Conservation (phyloP, 306 rosid genomes). For the Vicia villosa region DNA sequence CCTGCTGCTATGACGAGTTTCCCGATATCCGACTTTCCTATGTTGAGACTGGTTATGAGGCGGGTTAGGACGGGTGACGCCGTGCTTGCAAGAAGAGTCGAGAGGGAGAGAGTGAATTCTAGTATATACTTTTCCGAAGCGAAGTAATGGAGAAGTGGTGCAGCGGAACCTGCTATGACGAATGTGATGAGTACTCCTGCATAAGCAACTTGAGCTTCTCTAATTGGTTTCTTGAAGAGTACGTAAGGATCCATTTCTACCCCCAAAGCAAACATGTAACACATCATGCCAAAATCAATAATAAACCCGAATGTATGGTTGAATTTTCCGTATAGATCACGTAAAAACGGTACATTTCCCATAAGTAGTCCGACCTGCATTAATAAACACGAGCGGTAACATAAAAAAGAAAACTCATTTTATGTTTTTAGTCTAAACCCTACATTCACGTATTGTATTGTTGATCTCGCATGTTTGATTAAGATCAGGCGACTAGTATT, state of each 20-base stretch:
- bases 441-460: not conserved
- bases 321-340: conserved; percentile 35
- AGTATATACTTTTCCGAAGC: not conserved
- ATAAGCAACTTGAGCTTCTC: conserved; percentile 76
- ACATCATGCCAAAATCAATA: conserved; percentile 82
- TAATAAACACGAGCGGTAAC: not conserved
- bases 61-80: conserved; percentile 89
- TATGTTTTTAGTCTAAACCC: not conserved
- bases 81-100: conserved; percentile 67
- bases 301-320: conserved; percentile 54
- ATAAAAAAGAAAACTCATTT: not conserved
- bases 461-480: not conserved
- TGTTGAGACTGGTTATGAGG: conserved; percentile 63
- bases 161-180: conserved; percentile 43
- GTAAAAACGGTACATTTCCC: conserved; percentile 68
- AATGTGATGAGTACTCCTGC: conserved; percentile 67
- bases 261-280: conserved; percentile 91
- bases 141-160: conserved; percentile 50
- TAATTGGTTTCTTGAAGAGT: conserved; percentile 56
- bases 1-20: conserved; percentile 81
- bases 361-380: conserved; percentile 72
- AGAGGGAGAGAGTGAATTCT: conserved; percentile 56
- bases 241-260: conserved; percentile 86
- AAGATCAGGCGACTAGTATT: not conserved
- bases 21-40: conserved; percentile 92